Evolutionary conservation across 805 yeast species (phyloP), one percentile per base, ranked within the genome.

Genomic region (Nakazawaea populi): DNA sequence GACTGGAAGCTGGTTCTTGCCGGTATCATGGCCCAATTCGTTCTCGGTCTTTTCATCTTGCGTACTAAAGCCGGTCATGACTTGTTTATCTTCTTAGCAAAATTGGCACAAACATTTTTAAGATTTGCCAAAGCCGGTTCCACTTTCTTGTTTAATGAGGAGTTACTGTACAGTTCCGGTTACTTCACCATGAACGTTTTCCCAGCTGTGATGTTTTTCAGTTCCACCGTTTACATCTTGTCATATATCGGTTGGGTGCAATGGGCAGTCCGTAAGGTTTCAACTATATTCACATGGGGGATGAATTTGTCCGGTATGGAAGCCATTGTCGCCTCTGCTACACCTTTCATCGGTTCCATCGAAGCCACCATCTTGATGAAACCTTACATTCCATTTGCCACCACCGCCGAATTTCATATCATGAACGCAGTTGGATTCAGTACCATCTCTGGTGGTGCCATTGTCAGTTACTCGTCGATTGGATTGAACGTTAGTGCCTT

Each of bases 341-440:
- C 85, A 30, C 87, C 87, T 4, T 81, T 81, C 62, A 72, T 81
- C 55, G 87, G 87, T 42, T 80, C 78, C 55, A 86, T 86, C 58
- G 87, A 81, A 66, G 72, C 80, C 47, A 85, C 85, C 6, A 75
- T 82, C 54, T 73, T 81, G 58, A 73, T 81, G 58, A 79, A 80
- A 60, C 80, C 79, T 51, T 77, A 80, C 55, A 61, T 81, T 58
- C 84, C 84, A 4, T 80, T 68, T 61, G 70, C 79, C 56, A 81
- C 86, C 46, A 72, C 70, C 52, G 82, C 85, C 11, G 86, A 82
- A 62, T 68, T 81, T 52, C 85, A 80, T 61, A 85, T 79, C 61
- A 72, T 81, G 57, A 75, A 80, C 82, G 67, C 77, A 47, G 76
- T 84, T 32, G 86, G 86, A 5, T 81, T 82, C 60, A 78, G 85